phyloP scores from a whole-genome alignment of 306 rosid species.

The Morella rubra region DNA sequence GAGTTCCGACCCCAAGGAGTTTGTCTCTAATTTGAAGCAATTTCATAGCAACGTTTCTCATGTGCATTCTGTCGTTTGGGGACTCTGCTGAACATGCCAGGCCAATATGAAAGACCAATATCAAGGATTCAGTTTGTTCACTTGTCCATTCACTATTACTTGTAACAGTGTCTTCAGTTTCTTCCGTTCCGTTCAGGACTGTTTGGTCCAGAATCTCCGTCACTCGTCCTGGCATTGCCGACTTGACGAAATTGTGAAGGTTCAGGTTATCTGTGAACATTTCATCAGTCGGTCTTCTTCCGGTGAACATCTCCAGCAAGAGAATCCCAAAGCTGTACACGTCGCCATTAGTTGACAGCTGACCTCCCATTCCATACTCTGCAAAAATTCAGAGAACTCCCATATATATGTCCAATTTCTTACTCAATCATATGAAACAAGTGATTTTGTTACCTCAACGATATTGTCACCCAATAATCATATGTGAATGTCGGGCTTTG shows the following conservation, averaged over 20 bases:
- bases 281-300: not conserved
- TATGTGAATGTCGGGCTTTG: too few relatives aligned
- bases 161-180: not conserved
- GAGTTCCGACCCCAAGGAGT: not conserved
- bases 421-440: not conserved
- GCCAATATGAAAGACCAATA: constrained; percentile 10
- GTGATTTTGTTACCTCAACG: not conserved
- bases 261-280: not conserved
- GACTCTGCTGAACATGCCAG: constrained; percentile 5
- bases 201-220: not conserved
- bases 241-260: constrained; percentile 6
- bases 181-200: not conserved
- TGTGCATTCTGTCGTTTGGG: not conserved
- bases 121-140: not conserved
- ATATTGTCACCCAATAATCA: too few relatives aligned
- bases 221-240: not conserved
- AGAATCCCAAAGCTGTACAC: constrained; percentile 18
- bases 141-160: not conserved
- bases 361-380: constrained; percentile 14
- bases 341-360: constrained; percentile 6
- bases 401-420: not conserved
- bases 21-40: not conserved
- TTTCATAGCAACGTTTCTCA: not conserved
- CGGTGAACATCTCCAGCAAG: constrained; percentile 14
- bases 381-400: not conserved